These are phyloP conservation scores for Claviceps quebecensis DNA, from an alignment of 2,329 filamentous ascomycete species.

Conservation along the genomic window DNA sequence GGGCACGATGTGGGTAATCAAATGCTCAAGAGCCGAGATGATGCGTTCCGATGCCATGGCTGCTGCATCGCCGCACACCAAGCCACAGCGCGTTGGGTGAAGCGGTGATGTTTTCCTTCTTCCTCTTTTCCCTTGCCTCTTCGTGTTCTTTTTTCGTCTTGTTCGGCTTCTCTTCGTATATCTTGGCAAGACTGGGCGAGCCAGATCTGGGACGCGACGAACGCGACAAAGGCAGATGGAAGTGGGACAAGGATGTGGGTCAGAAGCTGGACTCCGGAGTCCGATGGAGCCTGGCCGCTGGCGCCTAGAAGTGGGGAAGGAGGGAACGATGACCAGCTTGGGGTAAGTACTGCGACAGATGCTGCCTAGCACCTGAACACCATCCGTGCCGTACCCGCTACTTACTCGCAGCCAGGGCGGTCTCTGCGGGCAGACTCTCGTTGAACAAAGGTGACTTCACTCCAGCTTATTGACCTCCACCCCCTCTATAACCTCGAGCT, in stretches of 20 bases:
- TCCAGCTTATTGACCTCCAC: slow-evolving; percentile 16
- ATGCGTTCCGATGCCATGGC: slow-evolving; percentile 53
- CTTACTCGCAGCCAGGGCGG: background rate
- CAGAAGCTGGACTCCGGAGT: background rate
- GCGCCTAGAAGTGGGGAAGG: slow-evolving; percentile 5
- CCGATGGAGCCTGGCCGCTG: background rate
- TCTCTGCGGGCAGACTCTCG: slow-evolving; percentile 15
- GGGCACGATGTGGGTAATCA: slow-evolving; percentile 63
- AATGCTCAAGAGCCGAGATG: slow-evolving; percentile 62
- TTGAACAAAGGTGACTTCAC: slow-evolving; percentile 14
- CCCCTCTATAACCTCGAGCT: slow-evolving; percentile 11
- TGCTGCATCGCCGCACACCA: slow-evolving; percentile 32
- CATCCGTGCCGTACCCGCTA: background rate
- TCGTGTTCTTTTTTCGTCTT: background rate
- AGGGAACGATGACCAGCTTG: slow-evolving; percentile 2
- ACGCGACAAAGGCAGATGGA: slow-evolving; percentile 9
- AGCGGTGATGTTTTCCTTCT: background rate
- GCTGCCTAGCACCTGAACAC: background rate
- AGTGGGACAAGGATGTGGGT: background rate
- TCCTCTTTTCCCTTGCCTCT: background rate
- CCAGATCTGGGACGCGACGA: slow-evolving; percentile 13
- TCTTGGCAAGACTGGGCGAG: background rate
- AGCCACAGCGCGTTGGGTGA: slow-evolving; percentile 7
- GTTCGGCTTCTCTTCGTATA: background rate
- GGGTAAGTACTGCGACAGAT: slow-evolving; percentile 11